Conservation (phyloP, 345 rosid species). For the Cardiospermum halicacabum region DNA sequence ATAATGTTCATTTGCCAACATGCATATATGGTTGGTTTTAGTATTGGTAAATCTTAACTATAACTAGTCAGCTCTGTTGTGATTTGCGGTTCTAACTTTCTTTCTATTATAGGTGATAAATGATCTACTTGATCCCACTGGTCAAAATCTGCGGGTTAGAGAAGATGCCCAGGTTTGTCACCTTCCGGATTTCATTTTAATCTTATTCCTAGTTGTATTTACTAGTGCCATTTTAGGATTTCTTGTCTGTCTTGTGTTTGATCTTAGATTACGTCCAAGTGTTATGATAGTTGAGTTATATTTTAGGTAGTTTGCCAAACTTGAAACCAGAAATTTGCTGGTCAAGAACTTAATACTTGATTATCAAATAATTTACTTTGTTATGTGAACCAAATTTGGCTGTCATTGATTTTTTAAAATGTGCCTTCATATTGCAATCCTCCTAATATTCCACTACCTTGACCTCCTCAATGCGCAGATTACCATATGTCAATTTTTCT, state of each 20-base stretch:
- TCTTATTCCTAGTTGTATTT: conserved; percentile 1
- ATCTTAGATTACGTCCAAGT: too few species aligned
- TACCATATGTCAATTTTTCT: background rate
- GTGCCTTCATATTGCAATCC: background rate
- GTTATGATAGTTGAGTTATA: background rate
- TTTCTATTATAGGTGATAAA: conserved; percentile 79
- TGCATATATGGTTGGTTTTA: background rate
- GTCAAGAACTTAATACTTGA: background rate
- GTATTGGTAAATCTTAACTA: background rate
- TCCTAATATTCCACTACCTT: background rate
- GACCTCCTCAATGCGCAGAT: background rate
- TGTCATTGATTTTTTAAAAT: background rate
- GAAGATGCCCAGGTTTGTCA: conserved; percentile 92
- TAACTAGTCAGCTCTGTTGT: background rate
- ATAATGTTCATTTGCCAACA: background rate
- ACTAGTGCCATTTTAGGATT: too few species aligned
- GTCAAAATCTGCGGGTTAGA: conserved; percentile 98
- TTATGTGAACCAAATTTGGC: background rate
- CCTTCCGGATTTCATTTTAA: conserved; percentile 5
- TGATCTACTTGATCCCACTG: conserved; percentile 98
- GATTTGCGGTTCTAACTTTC: conserved; percentile 16
- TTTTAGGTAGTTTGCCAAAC: background rate
- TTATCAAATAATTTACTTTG: background rate
- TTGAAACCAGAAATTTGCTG: background rate
- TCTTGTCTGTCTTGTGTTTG: too few species aligned